These are phyloP conservation scores for Phaeosphaeriaceae sp. DNA, from an alignment of 2,329 filamentous ascomycete species.

Conservation along the genomic window DNA sequence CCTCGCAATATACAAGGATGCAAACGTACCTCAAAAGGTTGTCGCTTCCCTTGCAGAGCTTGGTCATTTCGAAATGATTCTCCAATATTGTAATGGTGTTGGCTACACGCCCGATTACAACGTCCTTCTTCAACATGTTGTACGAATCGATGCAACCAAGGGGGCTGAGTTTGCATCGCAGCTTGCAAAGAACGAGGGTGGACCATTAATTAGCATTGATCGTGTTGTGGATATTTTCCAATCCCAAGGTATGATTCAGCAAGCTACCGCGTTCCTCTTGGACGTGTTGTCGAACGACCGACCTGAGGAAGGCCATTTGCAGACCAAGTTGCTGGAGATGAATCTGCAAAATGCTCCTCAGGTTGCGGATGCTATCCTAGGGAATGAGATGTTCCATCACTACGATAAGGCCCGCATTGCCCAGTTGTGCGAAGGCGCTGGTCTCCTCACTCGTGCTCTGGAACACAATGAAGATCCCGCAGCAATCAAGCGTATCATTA, in stretches of 20 bases:
- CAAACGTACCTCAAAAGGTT: conserved; percentile 90
- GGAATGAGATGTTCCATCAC: conserved; percentile 98
- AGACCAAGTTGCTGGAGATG: conserved; percentile 97
- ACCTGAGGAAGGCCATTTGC: conserved; percentile 89
- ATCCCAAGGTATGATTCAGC: conserved; percentile 96
- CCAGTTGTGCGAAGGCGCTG: conserved; percentile 89
- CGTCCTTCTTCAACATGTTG: conserved; percentile 80
- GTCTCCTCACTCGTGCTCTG: conserved; percentile 72
- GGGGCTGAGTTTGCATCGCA: conserved; percentile 93
- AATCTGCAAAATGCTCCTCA: conserved; percentile 96
- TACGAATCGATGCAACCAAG: conserved; percentile 90
- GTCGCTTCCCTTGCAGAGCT: conserved; percentile 94
- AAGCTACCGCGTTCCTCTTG: conserved; percentile 95
- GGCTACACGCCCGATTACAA: conserved; percentile 97
- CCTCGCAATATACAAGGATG: conserved; percentile 86
- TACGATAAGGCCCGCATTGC: conserved; percentile 93
- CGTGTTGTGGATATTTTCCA: conserved; percentile 98
- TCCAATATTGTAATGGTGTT: conserved; percentile 83
- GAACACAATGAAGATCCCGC: conserved; percentile 94
- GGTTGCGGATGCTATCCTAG: conserved; percentile 95
- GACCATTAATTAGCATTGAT: conserved; percentile 87
- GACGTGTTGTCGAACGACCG: conserved; percentile 95
- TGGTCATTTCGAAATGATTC: conserved; percentile 94
- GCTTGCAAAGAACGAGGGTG: conserved; percentile 86
- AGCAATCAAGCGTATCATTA: conserved; percentile 86